These are phyloP conservation scores for Penicillium sp. DNA, from an alignment of 2,329 filamentous ascomycete species.

Conservation along the genomic window DNA sequence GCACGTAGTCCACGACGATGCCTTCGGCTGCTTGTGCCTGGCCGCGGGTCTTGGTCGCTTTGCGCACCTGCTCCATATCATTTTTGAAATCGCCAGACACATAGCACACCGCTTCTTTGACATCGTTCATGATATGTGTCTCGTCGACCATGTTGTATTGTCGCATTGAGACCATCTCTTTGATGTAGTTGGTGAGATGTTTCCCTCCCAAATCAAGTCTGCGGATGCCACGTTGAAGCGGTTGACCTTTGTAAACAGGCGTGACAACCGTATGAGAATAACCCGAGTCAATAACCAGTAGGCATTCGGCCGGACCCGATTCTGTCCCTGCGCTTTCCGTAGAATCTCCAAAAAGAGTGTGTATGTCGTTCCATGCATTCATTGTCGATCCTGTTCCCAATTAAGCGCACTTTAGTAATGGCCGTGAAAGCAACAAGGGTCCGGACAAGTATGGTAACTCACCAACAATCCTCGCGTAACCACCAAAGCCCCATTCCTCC, in stretches of 20 bases:
- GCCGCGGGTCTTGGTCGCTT: conserved; percentile 56
- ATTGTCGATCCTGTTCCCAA: conserved; percentile 59
- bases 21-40: conserved; percentile 24
- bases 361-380: conserved; percentile 78
- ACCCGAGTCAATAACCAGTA: conserved; percentile 86
- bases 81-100: conserved; percentile 70
- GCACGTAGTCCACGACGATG: conserved; percentile 83
- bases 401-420: background rate
- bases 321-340: conserved; percentile 38
- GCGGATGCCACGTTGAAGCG: conserved; percentile 75
- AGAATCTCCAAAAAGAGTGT: conserved; percentile 62
- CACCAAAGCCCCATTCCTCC: conserved; percentile 91
- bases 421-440: background rate
- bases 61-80: conserved; percentile 83
- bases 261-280: conserved; percentile 92
- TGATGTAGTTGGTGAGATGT: conserved; percentile 86
- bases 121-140: conserved; percentile 87
- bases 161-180: conserved; percentile 80
- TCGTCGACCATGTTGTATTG: conserved; percentile 97
- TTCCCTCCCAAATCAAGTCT: conserved; percentile 90
- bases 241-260: conserved; percentile 74
- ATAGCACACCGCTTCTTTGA: conserved; percentile 87
- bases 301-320: conserved; percentile 64
- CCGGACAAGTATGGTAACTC: conserved; percentile 27
- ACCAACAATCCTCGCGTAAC: conserved; percentile 75